Percentiles rank a stretch among this genome's conserved stretches.
Evolutionary conservation across 225 moss, liverwort and hornwort species (phyloP).

Genomic region (Anthoceros angustus): DNA sequence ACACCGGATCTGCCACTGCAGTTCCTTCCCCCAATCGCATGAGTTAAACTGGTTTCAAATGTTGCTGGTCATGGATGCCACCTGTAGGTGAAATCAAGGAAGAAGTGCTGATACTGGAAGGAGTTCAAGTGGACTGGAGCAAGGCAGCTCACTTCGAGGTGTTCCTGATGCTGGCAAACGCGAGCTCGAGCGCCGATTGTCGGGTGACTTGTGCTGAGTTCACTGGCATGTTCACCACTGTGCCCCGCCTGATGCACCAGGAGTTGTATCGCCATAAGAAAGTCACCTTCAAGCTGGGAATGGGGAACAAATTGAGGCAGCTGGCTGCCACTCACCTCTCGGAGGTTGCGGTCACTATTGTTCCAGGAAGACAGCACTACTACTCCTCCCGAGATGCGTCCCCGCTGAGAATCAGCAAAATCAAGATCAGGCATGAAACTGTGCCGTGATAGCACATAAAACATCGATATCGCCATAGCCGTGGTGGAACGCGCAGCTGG

Average conservation of each 20-base stretch:
- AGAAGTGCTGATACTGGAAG: background rate
- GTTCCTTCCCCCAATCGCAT: background rate
- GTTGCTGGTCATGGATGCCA: background rate
- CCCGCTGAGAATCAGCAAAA: background rate
- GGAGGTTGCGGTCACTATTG: background rate
- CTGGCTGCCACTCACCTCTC: background rate
- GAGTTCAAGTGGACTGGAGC: conserved; percentile 3
- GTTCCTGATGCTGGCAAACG: conserved; percentile 3
- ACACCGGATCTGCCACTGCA: background rate
- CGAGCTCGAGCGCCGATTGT: background rate
- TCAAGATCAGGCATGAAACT: background rate
- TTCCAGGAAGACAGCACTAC: background rate
- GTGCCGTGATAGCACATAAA: too few relatives aligned
- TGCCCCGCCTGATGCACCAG: background rate
- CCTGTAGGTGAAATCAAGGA: background rate
- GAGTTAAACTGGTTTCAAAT: background rate
- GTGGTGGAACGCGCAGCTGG: too few relatives aligned
- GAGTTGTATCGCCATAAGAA: background rate
- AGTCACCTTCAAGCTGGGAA: conserved; percentile 1
- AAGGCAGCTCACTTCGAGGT: background rate
- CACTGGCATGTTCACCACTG: background rate
- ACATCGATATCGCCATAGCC: too few relatives aligned
- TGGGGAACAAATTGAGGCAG: background rate
- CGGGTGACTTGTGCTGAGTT: background rate
- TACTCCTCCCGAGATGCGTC: background rate